Conservation (phyloP, 2,329 filamentous ascomycete species). For the Epichloe hybrida region DNA sequence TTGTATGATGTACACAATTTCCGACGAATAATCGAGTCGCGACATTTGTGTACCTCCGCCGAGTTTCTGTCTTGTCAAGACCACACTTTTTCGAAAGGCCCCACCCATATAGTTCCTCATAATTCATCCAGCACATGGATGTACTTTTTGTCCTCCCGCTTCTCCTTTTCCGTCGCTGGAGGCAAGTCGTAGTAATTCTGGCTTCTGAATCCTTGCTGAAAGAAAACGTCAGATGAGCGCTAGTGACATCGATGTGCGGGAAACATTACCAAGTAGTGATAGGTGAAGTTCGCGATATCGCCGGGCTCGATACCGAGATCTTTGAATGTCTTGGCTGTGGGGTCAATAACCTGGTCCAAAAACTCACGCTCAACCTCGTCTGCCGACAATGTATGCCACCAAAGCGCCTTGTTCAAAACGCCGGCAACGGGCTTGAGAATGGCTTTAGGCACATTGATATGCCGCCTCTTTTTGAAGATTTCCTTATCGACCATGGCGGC, state of each 20-base stretch:
- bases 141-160: slow-evolving; percentile 90
- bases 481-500: slow-evolving; percentile 79
- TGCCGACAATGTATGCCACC: slow-evolving; percentile 74
- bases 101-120: slow-evolving; percentile 27
- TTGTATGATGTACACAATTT: slow-evolving; percentile 1
- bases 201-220: slow-evolving; percentile 79
- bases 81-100: not conserved
- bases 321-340: slow-evolving; percentile 85
- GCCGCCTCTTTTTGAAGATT: slow-evolving; percentile 82
- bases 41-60: not conserved
- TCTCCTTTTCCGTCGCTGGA: slow-evolving; percentile 88
- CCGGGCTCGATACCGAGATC: slow-evolving; percentile 82
- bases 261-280: slow-evolving; percentile 74
- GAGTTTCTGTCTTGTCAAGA: not conserved
- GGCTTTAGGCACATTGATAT: slow-evolving; percentile 79
- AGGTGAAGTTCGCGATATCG: slow-evolving; percentile 76
- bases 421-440: slow-evolving; percentile 63
- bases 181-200: slow-evolving; percentile 84
- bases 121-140: slow-evolving; percentile 84
- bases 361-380: slow-evolving; percentile 89
- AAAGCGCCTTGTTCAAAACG: slow-evolving; percentile 67
- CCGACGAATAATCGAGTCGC: not conserved
- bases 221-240: slow-evolving; percentile 16
- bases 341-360: slow-evolving; percentile 84
- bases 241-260: not conserved